phyloP scores from a whole-genome alignment of 805 yeast genomes.

The Maudiozyma turicensis region DNA sequence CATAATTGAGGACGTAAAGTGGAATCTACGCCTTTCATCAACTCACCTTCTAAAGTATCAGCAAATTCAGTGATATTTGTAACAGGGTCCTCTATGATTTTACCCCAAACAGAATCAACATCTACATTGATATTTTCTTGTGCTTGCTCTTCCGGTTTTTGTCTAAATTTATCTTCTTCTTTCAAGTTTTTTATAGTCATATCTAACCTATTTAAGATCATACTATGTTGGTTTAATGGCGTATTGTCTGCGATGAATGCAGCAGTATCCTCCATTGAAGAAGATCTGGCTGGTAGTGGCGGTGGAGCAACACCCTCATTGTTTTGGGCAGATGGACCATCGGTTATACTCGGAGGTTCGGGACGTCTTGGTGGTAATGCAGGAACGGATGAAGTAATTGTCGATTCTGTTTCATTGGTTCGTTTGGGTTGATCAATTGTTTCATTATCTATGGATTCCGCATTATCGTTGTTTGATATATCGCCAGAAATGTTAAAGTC shows the following conservation, averaged over 20 bases:
- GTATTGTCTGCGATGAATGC: neutral
- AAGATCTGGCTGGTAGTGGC: slow-evolving; percentile 2
- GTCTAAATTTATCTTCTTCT: slow-evolving; percentile 4
- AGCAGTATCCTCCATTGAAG: neutral
- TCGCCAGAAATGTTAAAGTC: neutral
- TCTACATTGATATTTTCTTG: neutral
- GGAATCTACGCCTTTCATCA: slow-evolving; percentile 2
- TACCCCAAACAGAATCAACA: neutral
- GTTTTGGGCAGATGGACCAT: neutral
- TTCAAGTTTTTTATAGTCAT: slow-evolving; percentile 3
- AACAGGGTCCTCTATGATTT: slow-evolving; percentile 3
- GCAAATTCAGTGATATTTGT: neutral
- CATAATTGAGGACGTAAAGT: slow-evolving; percentile 4
- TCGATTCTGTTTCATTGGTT: neutral
- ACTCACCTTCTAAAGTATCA: slow-evolving; percentile 1
- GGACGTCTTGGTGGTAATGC: neutral
- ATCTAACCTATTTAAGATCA: slow-evolving; percentile 5
- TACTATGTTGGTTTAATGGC: neutral
- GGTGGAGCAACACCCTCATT: neutral
- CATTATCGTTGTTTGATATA: neutral
- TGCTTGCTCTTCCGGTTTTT: neutral
- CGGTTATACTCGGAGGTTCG: neutral
- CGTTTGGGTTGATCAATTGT: neutral
- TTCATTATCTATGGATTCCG: neutral
- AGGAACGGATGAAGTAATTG: neutral